These are phyloP conservation scores for Solanum hybrid DNA, from an alignment of 305 asterid species.

Conservation along the genomic window DNA sequence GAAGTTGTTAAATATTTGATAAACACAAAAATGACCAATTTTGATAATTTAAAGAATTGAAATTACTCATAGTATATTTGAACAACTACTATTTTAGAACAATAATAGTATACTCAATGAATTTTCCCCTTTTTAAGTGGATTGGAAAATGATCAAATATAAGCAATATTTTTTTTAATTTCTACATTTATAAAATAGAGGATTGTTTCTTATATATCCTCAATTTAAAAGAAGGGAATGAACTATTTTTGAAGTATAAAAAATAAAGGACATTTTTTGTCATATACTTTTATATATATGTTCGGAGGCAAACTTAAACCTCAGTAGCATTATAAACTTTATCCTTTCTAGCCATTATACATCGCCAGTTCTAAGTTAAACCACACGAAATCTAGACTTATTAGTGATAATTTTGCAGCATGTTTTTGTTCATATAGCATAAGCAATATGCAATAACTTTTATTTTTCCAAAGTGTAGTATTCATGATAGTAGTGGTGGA, in stretches of 20 bases:
- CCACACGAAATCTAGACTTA: not conserved
- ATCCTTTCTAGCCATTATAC: not conserved
- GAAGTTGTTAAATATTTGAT: not conserved
- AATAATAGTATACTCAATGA: too few relatives aligned
- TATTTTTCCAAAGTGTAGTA: not conserved
- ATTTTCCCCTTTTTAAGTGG: too few relatives aligned
- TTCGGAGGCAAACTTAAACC: not conserved
- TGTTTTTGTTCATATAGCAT: not conserved
- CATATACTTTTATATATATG: not conserved
- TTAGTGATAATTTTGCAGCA: not conserved
- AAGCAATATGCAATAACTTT: not conserved
- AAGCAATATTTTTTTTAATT: too few relatives aligned
- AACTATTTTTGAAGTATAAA: not conserved
- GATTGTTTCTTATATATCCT: not conserved
- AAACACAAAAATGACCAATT: not conserved
- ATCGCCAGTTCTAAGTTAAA: not conserved
- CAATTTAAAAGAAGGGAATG: not conserved
- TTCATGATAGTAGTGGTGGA: not conserved
- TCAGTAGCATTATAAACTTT: not conserved
- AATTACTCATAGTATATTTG: not conserved
- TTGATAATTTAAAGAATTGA: not conserved
- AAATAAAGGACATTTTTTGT: not conserved
- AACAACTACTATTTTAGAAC: too few relatives aligned
- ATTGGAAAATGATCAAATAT: too few relatives aligned
- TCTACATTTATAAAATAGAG: too few relatives aligned